These are phyloP conservation scores for Russula earlei DNA, from an alignment of 768 basidiomycete genomes.

Conservation along the genomic window DNA sequence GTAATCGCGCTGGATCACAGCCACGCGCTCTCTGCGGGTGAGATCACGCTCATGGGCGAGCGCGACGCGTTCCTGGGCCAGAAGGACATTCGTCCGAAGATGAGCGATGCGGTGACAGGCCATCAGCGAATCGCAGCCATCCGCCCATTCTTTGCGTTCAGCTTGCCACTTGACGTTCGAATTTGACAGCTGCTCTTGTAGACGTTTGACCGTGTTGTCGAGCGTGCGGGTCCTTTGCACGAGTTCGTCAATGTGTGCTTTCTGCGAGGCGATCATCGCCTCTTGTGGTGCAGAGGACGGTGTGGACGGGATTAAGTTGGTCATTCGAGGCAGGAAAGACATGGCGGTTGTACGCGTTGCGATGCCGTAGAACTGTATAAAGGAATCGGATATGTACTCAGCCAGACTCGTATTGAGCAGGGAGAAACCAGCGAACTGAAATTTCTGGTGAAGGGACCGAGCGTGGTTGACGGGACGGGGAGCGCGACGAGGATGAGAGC, in stretches of 20 bases:
- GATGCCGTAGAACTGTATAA: too few relatives aligned
- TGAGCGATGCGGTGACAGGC: constrained; percentile 58
- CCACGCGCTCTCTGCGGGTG: constrained; percentile 47
- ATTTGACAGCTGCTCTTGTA: constrained; percentile 34
- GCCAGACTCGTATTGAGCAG: too few relatives aligned
- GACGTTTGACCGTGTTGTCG: constrained; percentile 49
- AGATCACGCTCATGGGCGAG: constrained; percentile 46
- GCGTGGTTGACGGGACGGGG: too few relatives aligned
- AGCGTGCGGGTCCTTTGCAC: constrained; percentile 58
- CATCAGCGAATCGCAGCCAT: constrained; percentile 54
- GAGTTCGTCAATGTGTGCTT: constrained; percentile 63
- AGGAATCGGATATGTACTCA: too few relatives aligned
- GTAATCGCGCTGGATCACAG: constrained; percentile 53
- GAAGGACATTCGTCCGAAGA: constrained; percentile 40
- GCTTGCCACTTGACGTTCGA: constrained; percentile 42
- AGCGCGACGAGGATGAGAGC: not conserved
- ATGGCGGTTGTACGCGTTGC: not conserved
- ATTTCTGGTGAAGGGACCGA: too few relatives aligned
- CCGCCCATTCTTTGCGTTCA: constrained; percentile 50
- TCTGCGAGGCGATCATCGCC: constrained; percentile 51
- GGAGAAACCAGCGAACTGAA: too few relatives aligned
- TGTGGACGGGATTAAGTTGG: constrained; percentile 18
- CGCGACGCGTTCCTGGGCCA: constrained; percentile 45
- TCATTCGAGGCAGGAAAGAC: constrained; percentile 9
- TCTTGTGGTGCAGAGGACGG: constrained; percentile 29